These are phyloP conservation scores for Akanthomyces dipterigenus DNA, from an alignment of 2,329 filamentous ascomycete genomes.

Conservation along the genomic window DNA sequence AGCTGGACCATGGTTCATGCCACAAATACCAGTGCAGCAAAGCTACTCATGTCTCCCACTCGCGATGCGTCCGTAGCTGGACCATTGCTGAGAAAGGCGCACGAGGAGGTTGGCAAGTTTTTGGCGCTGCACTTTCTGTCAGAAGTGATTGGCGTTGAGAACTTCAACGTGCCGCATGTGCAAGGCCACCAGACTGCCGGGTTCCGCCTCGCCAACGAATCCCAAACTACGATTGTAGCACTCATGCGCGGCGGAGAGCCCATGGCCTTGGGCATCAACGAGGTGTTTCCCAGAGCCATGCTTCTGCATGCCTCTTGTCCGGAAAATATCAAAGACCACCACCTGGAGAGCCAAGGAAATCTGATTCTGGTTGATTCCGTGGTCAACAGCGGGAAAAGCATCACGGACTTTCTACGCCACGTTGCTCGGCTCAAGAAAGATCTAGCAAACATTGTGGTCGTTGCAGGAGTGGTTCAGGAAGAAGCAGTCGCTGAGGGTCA, in stretches of 20 bases:
- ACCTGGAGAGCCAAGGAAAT: constrained; percentile 32
- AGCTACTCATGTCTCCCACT: constrained; percentile 46
- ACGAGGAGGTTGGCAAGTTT: constrained; percentile 44
- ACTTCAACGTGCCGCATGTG: constrained; percentile 43
- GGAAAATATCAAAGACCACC: constrained; percentile 33
- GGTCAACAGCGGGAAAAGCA: constrained; percentile 48
- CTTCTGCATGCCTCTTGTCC: constrained; percentile 40
- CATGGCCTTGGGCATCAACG: constrained; percentile 52
- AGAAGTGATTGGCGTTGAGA: constrained; percentile 42
- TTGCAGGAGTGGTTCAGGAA: constrained; percentile 49
- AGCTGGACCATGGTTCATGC: constrained; percentile 26
- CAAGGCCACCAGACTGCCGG: constrained; percentile 39
- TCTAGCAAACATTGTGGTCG: constrained; percentile 41
- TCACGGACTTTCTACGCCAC: constrained; percentile 40
- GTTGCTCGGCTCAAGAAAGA: constrained; percentile 32
- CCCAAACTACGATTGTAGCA: constrained; percentile 45
- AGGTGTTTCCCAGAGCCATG: constrained; percentile 43
- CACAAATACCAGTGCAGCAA: constrained; percentile 36
- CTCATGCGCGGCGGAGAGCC: constrained; percentile 59
- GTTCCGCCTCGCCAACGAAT: constrained; percentile 39
- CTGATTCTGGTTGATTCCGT: constrained; percentile 55
- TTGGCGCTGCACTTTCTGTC: constrained; percentile 43
- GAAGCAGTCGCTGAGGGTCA: constrained; percentile 18
- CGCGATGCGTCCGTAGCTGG: constrained; percentile 42
- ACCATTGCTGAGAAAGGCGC: constrained; percentile 39